Base-by-base conservation (phyloP, 306 rosid genomes). In the Vigna unguiculata region DNA sequence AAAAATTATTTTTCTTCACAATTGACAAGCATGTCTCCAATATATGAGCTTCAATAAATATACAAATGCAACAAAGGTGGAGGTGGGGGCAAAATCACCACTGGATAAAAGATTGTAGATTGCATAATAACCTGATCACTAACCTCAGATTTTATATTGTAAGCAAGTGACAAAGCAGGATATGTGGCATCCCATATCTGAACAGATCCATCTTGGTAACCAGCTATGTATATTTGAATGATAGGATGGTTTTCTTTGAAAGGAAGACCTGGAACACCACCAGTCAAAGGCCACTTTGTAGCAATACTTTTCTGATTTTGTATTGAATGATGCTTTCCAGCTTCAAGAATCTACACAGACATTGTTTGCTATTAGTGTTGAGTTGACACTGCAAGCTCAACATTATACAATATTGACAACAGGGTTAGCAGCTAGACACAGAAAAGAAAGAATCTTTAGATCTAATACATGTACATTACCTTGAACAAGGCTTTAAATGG, bases 121-220 rank as follows among this genome's bases (percentile, higher is more conserved):
- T 36, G 73, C 15, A 58, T 58, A 40, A 40, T 40, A 65, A 65
- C 79, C 84, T 75, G 71, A 90, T 87, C 82, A 71, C 90, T 63
- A 62, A 90, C 98, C 96, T 93, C 91, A 3, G 88, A 68, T 74
- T 83, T 89, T 74, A 93, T 79, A 77, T 46, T 51, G 80, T 75
- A 85, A 61, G 87, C 78, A 77, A 75, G 87, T 57, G 90, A 82
- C 43, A 87, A 71, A 76, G 85, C 74, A 64, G 96, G 92, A 90
- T 77, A 75, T 32, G 96, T 91, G 75, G 93, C 96, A 86, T 93
- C 96, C 97, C 96, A 93, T 79, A 91, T 64, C 83, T 84, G 78
- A 85, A 90, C 77, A 73, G 97, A 93, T 75, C 97, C 98, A 85
- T 93, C 96, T 83, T 71, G 87, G 81, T 93, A 91, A 83, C 98